Evolutionary conservation across 2,329 filamentous ascomycete genomes (phyloP).

Genomic region (Hypoxylon sp.): DNA sequence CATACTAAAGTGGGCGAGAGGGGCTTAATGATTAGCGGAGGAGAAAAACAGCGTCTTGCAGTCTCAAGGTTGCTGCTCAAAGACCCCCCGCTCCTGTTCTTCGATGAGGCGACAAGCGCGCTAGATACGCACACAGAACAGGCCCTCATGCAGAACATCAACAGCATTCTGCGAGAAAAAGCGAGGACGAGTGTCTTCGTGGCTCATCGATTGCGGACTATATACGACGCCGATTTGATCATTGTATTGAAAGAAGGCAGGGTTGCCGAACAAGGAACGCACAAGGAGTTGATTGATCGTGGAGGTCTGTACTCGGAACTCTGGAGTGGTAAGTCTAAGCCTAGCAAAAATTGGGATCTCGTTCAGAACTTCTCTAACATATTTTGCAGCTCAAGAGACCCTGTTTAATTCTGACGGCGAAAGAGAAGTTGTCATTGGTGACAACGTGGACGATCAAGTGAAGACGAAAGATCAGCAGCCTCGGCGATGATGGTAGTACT

Average conservation of each 20-base stretch:
- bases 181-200: constrained; percentile 93
- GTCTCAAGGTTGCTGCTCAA: constrained; percentile 88
- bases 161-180: constrained; percentile 91
- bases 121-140: constrained; percentile 95
- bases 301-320: constrained; percentile 89
- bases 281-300: constrained; percentile 83
- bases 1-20: constrained; percentile 92
- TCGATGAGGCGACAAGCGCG: constrained; percentile 94
- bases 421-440: constrained; percentile 23
- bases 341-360: not conserved
- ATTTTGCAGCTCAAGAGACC: constrained; percentile 70
- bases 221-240: constrained; percentile 93
- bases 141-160: constrained; percentile 91
- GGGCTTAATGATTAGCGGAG: constrained; percentile 96
- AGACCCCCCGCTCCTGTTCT: constrained; percentile 91
- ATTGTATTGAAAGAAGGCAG: constrained; percentile 88
- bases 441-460: constrained; percentile 5
- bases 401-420: constrained; percentile 54
- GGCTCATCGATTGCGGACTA: constrained; percentile 91
- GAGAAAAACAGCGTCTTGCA: constrained; percentile 92
- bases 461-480: constrained; percentile 1
- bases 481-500: constrained; percentile 1
- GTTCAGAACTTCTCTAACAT: not conserved
- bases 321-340: constrained; percentile 80
- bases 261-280: constrained; percentile 92